A percentile compares a stretch with the other conserved stretches of the same genome.
phyloP scores from a whole-genome alignment of 768 basidiomycete genomes.

The Gautieria morchelliformis region DNA sequence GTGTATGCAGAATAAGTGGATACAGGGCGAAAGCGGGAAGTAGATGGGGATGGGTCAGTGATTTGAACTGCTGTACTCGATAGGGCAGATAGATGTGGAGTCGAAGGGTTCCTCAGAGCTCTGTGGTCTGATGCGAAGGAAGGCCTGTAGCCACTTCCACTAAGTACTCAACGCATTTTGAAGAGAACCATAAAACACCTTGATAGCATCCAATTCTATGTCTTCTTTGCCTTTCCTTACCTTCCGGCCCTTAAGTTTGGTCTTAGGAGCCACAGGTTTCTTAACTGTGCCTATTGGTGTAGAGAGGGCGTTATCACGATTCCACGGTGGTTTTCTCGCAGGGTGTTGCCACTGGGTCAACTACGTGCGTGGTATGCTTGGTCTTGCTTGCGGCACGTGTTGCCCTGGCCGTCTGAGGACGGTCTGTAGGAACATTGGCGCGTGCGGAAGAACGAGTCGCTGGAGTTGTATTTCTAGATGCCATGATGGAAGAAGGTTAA shows the following conservation, averaged over 20 bases:
- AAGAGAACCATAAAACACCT: not conserved
- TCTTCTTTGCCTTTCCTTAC: too few relatives aligned
- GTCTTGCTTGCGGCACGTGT: constrained; percentile 18
- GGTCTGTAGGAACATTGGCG: constrained; percentile 1
- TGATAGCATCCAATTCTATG: too few relatives aligned
- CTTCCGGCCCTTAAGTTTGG: constrained; percentile 22
- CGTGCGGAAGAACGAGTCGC: too few relatives aligned
- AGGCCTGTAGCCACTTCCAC: constrained; percentile 45
- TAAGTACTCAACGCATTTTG: not conserved
- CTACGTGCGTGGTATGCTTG: constrained; percentile 12
- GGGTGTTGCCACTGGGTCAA: too few relatives aligned
- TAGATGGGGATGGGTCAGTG: constrained; percentile 53
- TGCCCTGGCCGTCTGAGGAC: constrained; percentile 12
- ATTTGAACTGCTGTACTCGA: too few relatives aligned
- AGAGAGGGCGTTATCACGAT: too few relatives aligned
- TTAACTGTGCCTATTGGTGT: too few relatives aligned
- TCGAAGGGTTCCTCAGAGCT: constrained; percentile 39
- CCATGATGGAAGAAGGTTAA: too few relatives aligned
- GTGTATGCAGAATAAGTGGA: constrained; percentile 67
- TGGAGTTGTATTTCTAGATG: too few relatives aligned
- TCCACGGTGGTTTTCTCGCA: too few relatives aligned
- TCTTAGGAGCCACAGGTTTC: constrained; percentile 26
- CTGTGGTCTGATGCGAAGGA: constrained; percentile 67
- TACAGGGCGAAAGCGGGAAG: too few relatives aligned
- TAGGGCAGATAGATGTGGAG: too few relatives aligned